Evolutionary conservation across 352 stramenopile genomes (phyloP).

Genomic region (Globisporangium rhizosaccharum): DNA sequence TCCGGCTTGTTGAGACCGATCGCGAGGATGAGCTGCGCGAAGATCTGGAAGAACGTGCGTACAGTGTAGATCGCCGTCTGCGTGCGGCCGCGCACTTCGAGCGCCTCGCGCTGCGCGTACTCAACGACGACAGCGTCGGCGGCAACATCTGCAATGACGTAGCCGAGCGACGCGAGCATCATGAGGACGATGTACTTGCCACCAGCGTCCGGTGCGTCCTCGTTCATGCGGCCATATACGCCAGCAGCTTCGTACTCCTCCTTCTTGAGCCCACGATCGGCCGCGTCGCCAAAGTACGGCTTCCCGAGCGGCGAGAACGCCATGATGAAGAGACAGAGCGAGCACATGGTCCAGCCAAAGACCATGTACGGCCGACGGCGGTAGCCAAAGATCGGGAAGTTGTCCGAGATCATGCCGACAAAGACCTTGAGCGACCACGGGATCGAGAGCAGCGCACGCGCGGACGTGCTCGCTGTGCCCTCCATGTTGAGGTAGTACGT

Average conservation of each 20-base stretch:
- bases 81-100: conserved; percentile 31
- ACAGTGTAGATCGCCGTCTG: conserved; percentile 48
- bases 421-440: conserved; percentile 53
- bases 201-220: conserved; percentile 19
- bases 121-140: conserved; percentile 52
- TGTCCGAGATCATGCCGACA: conserved; percentile 42
- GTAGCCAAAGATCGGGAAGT: conserved; percentile 43
- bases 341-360: conserved; percentile 35
- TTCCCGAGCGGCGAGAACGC: conserved; percentile 25
- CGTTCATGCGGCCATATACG: conserved; percentile 22
- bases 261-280: conserved; percentile 23
- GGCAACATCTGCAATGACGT: conserved; percentile 38
- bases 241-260: conserved; percentile 17
- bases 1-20: conserved; percentile 34
- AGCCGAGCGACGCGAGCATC: conserved; percentile 39
- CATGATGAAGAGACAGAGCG: conserved; percentile 38
- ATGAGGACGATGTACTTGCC: conserved; percentile 42
- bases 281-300: conserved; percentile 32
- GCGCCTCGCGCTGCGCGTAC: conserved; percentile 38
- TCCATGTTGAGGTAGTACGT: conserved; percentile 43
- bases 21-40: conserved; percentile 29
- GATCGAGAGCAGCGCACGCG: conserved; percentile 31
- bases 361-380: conserved; percentile 47
- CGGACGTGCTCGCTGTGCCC: conserved; percentile 27
- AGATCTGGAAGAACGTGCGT: conserved; percentile 28